Conservation (phyloP, 345 rosid genomes). For the Clarkia xantiana region DNA sequence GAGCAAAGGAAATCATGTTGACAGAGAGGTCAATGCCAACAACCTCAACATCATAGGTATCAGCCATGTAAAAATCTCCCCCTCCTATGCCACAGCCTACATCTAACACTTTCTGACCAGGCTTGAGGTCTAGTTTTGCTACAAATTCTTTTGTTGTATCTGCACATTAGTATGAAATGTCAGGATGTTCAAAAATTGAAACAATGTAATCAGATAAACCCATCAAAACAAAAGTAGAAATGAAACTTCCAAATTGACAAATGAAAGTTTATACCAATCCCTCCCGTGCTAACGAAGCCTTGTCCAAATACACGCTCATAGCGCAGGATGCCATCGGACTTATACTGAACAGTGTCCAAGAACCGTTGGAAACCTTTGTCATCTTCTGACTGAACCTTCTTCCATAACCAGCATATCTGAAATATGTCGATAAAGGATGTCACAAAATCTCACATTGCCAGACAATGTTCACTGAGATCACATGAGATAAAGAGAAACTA, state of each 20-base stretch:
- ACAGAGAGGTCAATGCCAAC: constrained; percentile 87
- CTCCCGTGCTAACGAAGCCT: constrained; percentile 96
- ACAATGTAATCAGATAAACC: background rate
- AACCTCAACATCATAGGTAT: constrained; percentile 72
- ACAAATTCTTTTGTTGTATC: constrained; percentile 97
- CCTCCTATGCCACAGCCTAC: constrained; percentile 99
- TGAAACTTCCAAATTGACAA: background rate
- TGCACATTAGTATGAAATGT: constrained; percentile 12
- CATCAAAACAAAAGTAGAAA: background rate
- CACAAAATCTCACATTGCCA: background rate
- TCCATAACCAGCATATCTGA: constrained; percentile 98
- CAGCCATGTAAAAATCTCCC: constrained; percentile 98
- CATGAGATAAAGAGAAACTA: background rate
- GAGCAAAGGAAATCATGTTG: constrained; percentile 89
- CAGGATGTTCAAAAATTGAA: too few species aligned
- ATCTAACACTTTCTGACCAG: constrained; percentile 90
- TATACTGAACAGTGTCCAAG: constrained; percentile 90
- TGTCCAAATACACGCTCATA: constrained; percentile 89
- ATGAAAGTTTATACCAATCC: constrained; percentile 52
- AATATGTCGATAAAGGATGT: constrained; percentile 8
- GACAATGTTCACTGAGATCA: background rate
- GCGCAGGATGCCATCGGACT: constrained; percentile 64
- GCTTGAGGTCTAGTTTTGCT: constrained; percentile 64
- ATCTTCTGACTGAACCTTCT: constrained; percentile 57
- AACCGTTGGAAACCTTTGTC: constrained; percentile 92